Evolutionary conservation across 1,284 basidiomycete genomes (phyloP), one percentile per base, ranked within the genome.

Genomic region (Rhodotorula sp.): DNA sequence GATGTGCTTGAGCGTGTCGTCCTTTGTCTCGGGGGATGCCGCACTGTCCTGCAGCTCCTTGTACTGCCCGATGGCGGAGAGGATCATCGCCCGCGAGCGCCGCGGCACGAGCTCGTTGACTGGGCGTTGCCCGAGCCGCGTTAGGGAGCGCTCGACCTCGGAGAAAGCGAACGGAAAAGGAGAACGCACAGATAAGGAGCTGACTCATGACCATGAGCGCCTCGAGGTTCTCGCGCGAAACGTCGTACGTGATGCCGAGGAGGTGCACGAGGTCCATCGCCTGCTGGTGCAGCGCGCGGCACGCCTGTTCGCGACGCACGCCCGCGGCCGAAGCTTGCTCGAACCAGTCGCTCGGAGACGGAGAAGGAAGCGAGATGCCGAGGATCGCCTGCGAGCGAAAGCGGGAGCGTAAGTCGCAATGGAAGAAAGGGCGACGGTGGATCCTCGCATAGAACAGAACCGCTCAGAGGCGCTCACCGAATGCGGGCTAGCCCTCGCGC

Each of bases 101-200:
- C 70, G 52, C 23, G 72, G 72, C 13, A 68, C 53, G 23, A 68
- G 60, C 25, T 74, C 72, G 56, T 68, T 52, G 53, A 71, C 66
- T 71, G 53, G n/a, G 45, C 45, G 19, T 14, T 9, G 7, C 9
- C 27, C 7, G 8, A 13, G 16, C 17, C 16, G 21, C 19, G 19
- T 2, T 46, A 16, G 21, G 10, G 14, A 23, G 45, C 44, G n/a
- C 13, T 45, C 27, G 8, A 23, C 7, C 19, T 16, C 23, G 44
- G n/a, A 0, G n/a, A 5, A 34, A 17, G 12, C 8, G 12, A 8
- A 16, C 17, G 21, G 19, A n/a, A 53, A 10, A 7, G 2, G 5
- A n/a, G 8, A 4, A 61, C 64, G 60, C 46, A 73, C 71, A 73
- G 34, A 70, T 59, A 42, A 64, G 61, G 54, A 67, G 53, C 54